Conservation (phyloP, 164 flowering plant species). For the Aristolochia californica region DNA sequence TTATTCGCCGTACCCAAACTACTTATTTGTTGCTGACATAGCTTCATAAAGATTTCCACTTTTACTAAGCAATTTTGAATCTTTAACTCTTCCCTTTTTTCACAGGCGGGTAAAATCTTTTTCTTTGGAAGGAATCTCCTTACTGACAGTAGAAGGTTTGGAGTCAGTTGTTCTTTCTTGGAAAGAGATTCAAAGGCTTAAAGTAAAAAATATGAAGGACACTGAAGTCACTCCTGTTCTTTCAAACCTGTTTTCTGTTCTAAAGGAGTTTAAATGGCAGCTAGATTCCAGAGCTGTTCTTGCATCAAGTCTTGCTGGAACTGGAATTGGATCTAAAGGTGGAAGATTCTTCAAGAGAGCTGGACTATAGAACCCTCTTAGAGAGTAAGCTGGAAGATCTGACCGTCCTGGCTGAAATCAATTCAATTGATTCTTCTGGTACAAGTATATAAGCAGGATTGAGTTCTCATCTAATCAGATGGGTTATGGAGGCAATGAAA, state of each 20-base stretch:
- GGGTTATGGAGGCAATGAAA: conserved; percentile 9
- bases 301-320: conserved; percentile 47
- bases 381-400: conserved; percentile 4
- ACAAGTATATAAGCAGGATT: neutral
- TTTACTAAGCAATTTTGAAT: neutral
- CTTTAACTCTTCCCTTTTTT: conserved; percentile 1
- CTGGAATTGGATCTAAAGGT: conserved; percentile 59
- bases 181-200: conserved; percentile 73
- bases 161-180: conserved; percentile 68
- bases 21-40: too few relatives aligned
- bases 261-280: conserved; percentile 79
- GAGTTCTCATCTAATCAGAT: conserved; percentile 8
- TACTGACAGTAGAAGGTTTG: conserved; percentile 67
- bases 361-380: conserved; percentile 15
- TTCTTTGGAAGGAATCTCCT: conserved; percentile 78
- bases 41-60: neutral
- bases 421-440: neutral
- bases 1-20: too few relatives aligned
- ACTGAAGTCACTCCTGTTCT: conserved; percentile 62
- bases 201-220: conserved; percentile 68
- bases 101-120: conserved; percentile 65
- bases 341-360: conserved; percentile 59
- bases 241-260: conserved; percentile 51
- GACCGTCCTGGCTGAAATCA: conserved; percentile 1
- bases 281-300: conserved; percentile 74